Evolutionary conservation across 345 rosid species (phyloP).

Genomic region (Aurinia saxatilis): DNA sequence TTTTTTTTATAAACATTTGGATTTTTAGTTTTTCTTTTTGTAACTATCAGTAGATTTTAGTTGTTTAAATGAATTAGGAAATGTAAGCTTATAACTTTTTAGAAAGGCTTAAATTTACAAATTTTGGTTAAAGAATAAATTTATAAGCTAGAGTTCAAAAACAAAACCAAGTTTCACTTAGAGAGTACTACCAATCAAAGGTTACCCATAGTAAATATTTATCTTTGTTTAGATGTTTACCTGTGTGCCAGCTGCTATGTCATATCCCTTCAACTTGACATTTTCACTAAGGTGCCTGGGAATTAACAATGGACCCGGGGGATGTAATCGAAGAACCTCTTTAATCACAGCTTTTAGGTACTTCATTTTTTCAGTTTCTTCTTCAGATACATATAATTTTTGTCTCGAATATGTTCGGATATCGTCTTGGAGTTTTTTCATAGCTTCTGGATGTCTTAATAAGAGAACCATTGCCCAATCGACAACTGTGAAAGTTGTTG

Average conservation of each 20-base stretch:
- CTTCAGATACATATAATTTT: slow-evolving; percentile 6
- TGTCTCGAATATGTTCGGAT: background rate
- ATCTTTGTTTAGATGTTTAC: background rate
- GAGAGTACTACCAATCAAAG: too few species aligned
- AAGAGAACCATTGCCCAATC: slow-evolving; percentile 39
- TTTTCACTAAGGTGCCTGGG: slow-evolving; percentile 24
- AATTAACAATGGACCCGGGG: slow-evolving; percentile 28
- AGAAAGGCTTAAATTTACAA: too few species aligned
- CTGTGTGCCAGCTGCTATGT: slow-evolving; percentile 24
- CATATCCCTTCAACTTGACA: slow-evolving; percentile 25
- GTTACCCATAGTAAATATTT: too few species aligned
- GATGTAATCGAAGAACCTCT: slow-evolving; percentile 29
- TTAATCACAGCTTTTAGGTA: slow-evolving; percentile 32
- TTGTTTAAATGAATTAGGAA: too few species aligned
- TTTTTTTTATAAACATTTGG: too few species aligned
- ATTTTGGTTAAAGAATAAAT: too few species aligned
- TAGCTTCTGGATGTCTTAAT: slow-evolving; percentile 21
- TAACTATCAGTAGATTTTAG: too few species aligned
- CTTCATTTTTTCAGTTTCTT: slow-evolving; percentile 17
- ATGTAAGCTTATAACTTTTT: too few species aligned
- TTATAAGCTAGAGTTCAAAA: too few species aligned
- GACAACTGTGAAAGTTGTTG: slow-evolving; percentile 14
- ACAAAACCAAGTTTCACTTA: too few species aligned
- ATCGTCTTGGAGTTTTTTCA: slow-evolving; percentile 29
- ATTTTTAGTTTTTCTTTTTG: too few species aligned